These are phyloP conservation scores for Tetrapyrgos nigripes DNA, from an alignment of 1,284 basidiomycete species.

Conservation along the genomic window DNA sequence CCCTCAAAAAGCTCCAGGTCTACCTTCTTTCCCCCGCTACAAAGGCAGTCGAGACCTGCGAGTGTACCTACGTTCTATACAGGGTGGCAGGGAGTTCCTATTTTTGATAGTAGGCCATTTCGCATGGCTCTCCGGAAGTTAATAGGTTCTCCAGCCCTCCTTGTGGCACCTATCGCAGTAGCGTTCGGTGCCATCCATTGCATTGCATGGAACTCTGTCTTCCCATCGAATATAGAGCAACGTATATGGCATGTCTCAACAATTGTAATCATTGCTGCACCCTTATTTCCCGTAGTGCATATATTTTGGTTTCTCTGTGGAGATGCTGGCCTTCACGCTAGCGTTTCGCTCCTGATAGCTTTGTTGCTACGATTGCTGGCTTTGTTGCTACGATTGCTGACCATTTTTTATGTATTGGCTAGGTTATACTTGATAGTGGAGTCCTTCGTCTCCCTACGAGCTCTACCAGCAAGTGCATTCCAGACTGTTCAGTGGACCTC, in stretches of 20 bases:
- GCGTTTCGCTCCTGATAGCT: neutral
- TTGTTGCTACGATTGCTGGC: neutral
- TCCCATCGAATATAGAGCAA: slow-evolving; percentile 19
- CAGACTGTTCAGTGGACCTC: slow-evolving; percentile 13
- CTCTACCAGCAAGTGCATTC: slow-evolving; percentile 11
- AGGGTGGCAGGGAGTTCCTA: neutral
- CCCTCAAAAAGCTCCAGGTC: neutral
- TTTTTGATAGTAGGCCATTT: neutral
- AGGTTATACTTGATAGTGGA: slow-evolving; percentile 7
- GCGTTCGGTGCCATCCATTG: slow-evolving; percentile 28
- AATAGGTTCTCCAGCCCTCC: too few relatives aligned
- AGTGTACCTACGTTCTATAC: neutral
- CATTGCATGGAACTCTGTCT: slow-evolving; percentile 22
- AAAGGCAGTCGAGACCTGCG: neutral
- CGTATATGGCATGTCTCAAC: slow-evolving; percentile 21
- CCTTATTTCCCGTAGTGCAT: neutral
- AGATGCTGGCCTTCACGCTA: too few relatives aligned
- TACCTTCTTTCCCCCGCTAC: neutral
- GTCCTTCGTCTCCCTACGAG: slow-evolving; percentile 11
- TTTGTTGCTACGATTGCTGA: too few relatives aligned
- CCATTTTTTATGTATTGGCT: slow-evolving; percentile 3
- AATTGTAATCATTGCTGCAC: slow-evolving; percentile 12
- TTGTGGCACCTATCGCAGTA: neutral
- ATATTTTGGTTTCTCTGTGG: too few relatives aligned
- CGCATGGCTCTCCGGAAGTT: neutral